A percentile compares a stretch with the other conserved stretches of the same genome.
Evolutionary conservation across 2,329 filamentous ascomycete species (phyloP).

Genomic region (Aspergillus sergii): DNA sequence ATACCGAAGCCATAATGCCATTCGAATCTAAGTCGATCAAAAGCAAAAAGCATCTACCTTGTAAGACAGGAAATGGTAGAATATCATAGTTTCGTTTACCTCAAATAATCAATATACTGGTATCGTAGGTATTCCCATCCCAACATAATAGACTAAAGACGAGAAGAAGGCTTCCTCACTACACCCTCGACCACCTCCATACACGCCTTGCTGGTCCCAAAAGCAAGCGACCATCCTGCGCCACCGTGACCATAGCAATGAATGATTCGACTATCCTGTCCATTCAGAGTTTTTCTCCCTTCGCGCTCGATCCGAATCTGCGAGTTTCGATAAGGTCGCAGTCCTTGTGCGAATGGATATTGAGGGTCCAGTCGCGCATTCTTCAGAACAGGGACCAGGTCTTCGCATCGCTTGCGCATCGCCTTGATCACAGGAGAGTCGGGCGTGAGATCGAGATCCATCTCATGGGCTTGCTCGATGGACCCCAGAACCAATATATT

Average conservation of each 20-base stretch:
- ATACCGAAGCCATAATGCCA: too few species aligned
- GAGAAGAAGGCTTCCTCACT: too few species aligned
- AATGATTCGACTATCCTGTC: conserved; percentile 36
- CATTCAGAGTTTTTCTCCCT: conserved; percentile 13
- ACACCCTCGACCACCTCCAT: not conserved
- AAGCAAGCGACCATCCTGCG: conserved; percentile 40
- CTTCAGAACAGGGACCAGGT: conserved; percentile 45
- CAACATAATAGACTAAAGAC: too few species aligned
- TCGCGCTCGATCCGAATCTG: conserved; percentile 51
- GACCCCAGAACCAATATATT: conserved; percentile 13
- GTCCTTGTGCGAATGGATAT: conserved; percentile 49
- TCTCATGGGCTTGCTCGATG: conserved; percentile 7
- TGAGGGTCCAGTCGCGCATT: conserved; percentile 43
- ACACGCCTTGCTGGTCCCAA: conserved; percentile 2
- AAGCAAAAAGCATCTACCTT: too few species aligned
- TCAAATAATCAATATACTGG: too few species aligned
- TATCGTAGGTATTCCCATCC: too few species aligned
- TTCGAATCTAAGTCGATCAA: too few species aligned
- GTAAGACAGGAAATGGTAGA: too few species aligned
- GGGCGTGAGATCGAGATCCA: conserved; percentile 41
- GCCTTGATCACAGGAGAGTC: conserved; percentile 43
- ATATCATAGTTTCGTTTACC: too few species aligned
- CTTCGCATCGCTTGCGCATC: conserved; percentile 49
- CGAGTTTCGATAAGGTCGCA: conserved; percentile 40
- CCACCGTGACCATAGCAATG: conserved; percentile 52